phyloP scores from a whole-genome alignment of 306 rosid species.

The Citrullus mucosospermus region DNA sequence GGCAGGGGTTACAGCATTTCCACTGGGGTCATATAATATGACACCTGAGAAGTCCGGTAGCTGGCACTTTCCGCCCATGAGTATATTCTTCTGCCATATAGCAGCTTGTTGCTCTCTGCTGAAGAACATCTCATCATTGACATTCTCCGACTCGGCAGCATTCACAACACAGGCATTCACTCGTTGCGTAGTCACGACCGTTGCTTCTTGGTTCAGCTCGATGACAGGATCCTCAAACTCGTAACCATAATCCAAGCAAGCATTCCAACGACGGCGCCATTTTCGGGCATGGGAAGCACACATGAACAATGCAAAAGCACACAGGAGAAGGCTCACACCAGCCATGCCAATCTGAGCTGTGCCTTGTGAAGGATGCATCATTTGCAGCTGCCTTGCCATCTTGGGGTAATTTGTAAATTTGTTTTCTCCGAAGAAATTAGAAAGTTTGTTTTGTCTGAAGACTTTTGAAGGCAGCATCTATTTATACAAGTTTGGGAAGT shows the following conservation, averaged over 20 bases:
- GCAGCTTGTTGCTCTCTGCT: slow-evolving; percentile 28
- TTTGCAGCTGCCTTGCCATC: slow-evolving; percentile 52
- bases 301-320: slow-evolving; percentile 55
- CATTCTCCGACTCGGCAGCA: slow-evolving; percentile 11
- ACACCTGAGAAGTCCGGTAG: slow-evolving; percentile 88
- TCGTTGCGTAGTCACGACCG: neutral
- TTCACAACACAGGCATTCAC: slow-evolving; percentile 4
- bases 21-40: slow-evolving; percentile 61
- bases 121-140: neutral
- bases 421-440: neutral
- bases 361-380: slow-evolving; percentile 15
- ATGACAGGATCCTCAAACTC: slow-evolving; percentile 36
- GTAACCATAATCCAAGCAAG: slow-evolving; percentile 24
- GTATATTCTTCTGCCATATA: slow-evolving; percentile 79
- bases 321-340: slow-evolving; percentile 32
- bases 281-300: slow-evolving; percentile 64
- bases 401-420: slow-evolving; percentile 3
- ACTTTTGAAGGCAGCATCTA: neutral
- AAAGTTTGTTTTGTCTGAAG: neutral
- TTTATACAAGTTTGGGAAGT: slow-evolving; percentile 4
- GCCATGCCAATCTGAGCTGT: slow-evolving; percentile 29
- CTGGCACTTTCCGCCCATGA: slow-evolving; percentile 89
- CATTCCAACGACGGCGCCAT: slow-evolving; percentile 30
- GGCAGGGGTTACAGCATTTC: slow-evolving; percentile 38
- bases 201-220: slow-evolving; percentile 22